Evolutionary conservation across 2,329 filamentous ascomycete species (phyloP).

Genomic region (Aaosphaeria arxii): DNA sequence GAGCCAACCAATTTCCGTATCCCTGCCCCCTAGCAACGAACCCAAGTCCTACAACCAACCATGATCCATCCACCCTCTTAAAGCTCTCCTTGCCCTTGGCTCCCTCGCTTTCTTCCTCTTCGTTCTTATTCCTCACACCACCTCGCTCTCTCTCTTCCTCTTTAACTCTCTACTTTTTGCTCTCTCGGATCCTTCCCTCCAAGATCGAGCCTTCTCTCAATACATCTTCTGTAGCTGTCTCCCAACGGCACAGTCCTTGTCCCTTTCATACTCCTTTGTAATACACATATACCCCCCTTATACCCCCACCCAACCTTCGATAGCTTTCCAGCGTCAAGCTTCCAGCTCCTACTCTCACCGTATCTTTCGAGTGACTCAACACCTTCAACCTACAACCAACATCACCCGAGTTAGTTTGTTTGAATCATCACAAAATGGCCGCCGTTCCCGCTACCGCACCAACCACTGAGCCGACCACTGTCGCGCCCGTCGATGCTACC

Average conservation of each 20-base stretch:
- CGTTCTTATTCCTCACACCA: slow-evolving; percentile 29
- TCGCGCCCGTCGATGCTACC: slow-evolving; percentile 36
- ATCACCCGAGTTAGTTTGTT: slow-evolving; percentile 10
- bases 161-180: slow-evolving; percentile 2
- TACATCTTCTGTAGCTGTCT: slow-evolving; percentile 17
- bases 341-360: neutral
- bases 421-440: slow-evolving; percentile 57
- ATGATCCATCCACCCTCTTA: neutral
- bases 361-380: slow-evolving; percentile 1
- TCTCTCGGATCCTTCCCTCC: slow-evolving; percentile 14
- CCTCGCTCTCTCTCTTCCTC: slow-evolving; percentile 5
- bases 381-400: slow-evolving; percentile 4
- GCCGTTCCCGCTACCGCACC: slow-evolving; percentile 15
- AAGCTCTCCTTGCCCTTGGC: neutral
- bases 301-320: slow-evolving; percentile 8
- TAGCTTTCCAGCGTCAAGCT: neutral
- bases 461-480: slow-evolving; percentile 32
- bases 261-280: slow-evolving; percentile 32
- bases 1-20: slow-evolving; percentile 31
- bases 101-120: slow-evolving; percentile 8
- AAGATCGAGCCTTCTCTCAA: slow-evolving; percentile 23
- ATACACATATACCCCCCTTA: slow-evolving; percentile 21
- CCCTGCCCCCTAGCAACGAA: slow-evolving; percentile 23
- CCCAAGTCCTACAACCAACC: too few species aligned
- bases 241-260: slow-evolving; percentile 28